Evolutionary conservation across 2,329 filamentous ascomycete genomes (phyloP), one percentile per base, ranked within the genome.

Genomic region (Ophiostoma triangulosporum): DNA sequence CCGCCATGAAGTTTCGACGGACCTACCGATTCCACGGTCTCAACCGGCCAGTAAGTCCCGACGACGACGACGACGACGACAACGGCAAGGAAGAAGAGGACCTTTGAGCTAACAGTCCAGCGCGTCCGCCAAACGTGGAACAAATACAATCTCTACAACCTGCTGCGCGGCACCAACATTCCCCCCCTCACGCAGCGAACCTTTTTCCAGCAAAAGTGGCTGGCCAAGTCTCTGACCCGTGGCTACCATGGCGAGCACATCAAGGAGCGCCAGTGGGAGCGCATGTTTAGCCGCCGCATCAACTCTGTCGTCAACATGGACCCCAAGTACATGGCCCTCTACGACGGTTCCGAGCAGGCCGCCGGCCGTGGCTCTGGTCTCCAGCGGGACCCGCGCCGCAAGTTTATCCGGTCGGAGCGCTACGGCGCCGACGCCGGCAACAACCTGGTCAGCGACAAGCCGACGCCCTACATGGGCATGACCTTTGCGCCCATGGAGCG

Each of bases 141-240:
- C 75, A 95, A 95, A 73, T 89, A 88, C 76, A 95, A 95, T 66
- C 77, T 98, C 59, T 98, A 87, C 80, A 96, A 96, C 71, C 72
- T 98, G 60, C 33, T 74, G 51, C 8, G 74, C 50, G 77, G 78
- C 60, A 64, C 78, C 32, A 69, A 63, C 43, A 63, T 68, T 2
- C 78, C 76, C 17, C 64, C 62, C 15, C 64, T 61, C 57, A 63
- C 64, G 31, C 64, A 11, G 60, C 69, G 71, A 57, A 96, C 90
- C 45, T 94, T 93, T 72, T 98, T 95, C 77, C 91, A 97, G 75
- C 91, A 97, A 71, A 98, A 98, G 84, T 98, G 91, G 91, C 69
- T 71, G 1, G 87, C 91, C 63, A 98, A 98, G 70, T 81, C 89
- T 22, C 68, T 83, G 59, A 80, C 88, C 40, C 83, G 93, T 60